Evolutionary conservation across 768 basidiomycete genomes (phyloP), one percentile per base, ranked within the genome.

Genomic region (Neoboletus magnificus): DNA sequence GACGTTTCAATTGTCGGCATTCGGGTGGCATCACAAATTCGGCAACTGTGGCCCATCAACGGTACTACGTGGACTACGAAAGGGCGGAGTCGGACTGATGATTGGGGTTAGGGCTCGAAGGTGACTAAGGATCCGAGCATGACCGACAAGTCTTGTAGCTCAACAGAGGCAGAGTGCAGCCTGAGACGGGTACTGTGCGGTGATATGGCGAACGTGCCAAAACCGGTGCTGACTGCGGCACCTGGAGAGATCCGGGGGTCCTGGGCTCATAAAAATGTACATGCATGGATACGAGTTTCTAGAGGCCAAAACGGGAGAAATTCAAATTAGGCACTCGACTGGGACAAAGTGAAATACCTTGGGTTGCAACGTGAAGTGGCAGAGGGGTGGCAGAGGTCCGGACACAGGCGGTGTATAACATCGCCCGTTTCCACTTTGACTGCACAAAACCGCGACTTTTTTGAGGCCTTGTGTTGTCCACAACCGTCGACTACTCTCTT

Each of bases 361-460:
- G 36, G 13, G 57, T 47, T n/a, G 42, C 15, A 49, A 42, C 4
- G 22, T 33, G 52, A 32, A 13, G 63, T 62, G 62, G 62, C 55
- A 9, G 22, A 27, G 27, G 52, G 62, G 70, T 71, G 70, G 23
- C 66, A 53, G 70, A 56, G 70, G 70, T 73, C 71, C 58, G 2
- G 20, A 4, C 27, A 11, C 23, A 50, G 56, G 70, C 66, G 22
- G 71, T 71, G 71, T 68, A 69, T 67, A 69, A 64, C 70, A 71
- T 61, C 70, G 68, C 70, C 68, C 41, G 55, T 67, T 71, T 62
- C 56, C 61, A 49, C 56, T 62, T 62, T 48, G 60, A 52, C 55
- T 23, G 48, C 23, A 69, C 63, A 66, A 73, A 71, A 68, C 57
- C 56, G 54, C 55, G 48, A 52, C 57, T 13, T 13, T 45, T 53